Percentiles rank a stretch among this genome's conserved stretches.
These are phyloP conservation scores for Claviceps sp. DNA, from an alignment of 2,329 filamentous ascomycete species.

Conservation along the genomic window DNA sequence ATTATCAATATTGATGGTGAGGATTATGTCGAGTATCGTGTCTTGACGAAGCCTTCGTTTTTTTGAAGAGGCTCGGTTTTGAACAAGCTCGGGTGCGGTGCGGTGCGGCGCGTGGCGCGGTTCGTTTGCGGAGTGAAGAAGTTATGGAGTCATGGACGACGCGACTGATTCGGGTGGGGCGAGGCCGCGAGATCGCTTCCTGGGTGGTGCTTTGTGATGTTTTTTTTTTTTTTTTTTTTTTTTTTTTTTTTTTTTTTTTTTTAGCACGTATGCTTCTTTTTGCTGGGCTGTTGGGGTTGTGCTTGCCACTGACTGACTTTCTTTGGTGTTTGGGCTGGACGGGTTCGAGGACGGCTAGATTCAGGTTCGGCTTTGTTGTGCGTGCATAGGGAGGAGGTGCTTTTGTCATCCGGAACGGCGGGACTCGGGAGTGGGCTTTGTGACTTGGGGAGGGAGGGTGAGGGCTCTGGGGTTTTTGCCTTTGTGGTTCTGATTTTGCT, in stretches of 20 bases:
- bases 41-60: slow-evolving; percentile 49
- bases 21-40: slow-evolving; percentile 53
- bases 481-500: not conserved
- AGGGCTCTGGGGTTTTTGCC: too few relatives aligned
- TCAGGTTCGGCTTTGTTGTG: too few relatives aligned
- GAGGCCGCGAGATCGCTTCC: not conserved
- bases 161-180: too few relatives aligned
- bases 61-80: slow-evolving; percentile 24
- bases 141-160: too few relatives aligned
- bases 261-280: not conserved
- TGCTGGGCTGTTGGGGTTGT: not conserved
- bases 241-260: slow-evolving; percentile 2
- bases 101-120: not conserved
- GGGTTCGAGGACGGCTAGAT: too few relatives aligned
- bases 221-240: slow-evolving; percentile 2
- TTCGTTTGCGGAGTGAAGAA: not conserved
- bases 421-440: too few relatives aligned
- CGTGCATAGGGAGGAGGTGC: too few relatives aligned
- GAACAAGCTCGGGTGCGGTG: not conserved
- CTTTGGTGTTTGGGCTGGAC: too few relatives aligned
- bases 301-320: too few relatives aligned
- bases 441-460: too few relatives aligned
- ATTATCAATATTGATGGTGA: slow-evolving; percentile 53
- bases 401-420: too few relatives aligned
- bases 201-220: not conserved